phyloP scores from a whole-genome alignment of 2,329 filamentous ascomycete genomes.

The Aspergillus costaricaensis region DNA sequence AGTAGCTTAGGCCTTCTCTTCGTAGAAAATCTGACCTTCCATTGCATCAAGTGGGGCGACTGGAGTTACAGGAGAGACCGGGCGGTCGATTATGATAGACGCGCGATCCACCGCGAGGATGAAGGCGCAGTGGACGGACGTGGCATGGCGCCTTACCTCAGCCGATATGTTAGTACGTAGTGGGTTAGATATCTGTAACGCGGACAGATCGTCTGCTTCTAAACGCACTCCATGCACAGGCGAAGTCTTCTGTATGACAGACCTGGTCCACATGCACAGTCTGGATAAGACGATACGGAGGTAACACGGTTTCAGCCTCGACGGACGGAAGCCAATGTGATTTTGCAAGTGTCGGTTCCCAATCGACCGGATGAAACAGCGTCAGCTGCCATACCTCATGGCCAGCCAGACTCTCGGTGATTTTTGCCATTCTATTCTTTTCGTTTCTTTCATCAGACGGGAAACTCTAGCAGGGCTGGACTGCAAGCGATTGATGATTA shows the following conservation, averaged over 20 bases:
- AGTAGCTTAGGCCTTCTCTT: constrained; percentile 3
- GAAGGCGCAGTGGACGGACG: neutral
- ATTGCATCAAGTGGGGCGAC: neutral
- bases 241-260: neutral
- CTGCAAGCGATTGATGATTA: neutral
- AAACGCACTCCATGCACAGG: neutral
- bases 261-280: neutral
- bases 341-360: constrained; percentile 6
- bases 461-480: neutral
- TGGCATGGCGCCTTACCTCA: neutral
- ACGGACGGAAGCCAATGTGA: neutral
- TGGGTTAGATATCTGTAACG: neutral
- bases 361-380: constrained; percentile 19
- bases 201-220: neutral
- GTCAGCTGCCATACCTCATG: constrained; percentile 2
- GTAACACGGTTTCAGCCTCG: constrained; percentile 12
- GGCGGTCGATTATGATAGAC: neutral
- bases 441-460: neutral
- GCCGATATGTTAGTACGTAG: neutral
- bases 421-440: neutral
- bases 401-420: neutral
- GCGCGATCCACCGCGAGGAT: neutral
- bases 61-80: neutral
- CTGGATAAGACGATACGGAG: neutral
- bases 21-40: neutral